These are phyloP conservation scores for Petasospora fabianii DNA, from an alignment of 1,139 yeast genomes.

Conservation along the genomic window DNA sequence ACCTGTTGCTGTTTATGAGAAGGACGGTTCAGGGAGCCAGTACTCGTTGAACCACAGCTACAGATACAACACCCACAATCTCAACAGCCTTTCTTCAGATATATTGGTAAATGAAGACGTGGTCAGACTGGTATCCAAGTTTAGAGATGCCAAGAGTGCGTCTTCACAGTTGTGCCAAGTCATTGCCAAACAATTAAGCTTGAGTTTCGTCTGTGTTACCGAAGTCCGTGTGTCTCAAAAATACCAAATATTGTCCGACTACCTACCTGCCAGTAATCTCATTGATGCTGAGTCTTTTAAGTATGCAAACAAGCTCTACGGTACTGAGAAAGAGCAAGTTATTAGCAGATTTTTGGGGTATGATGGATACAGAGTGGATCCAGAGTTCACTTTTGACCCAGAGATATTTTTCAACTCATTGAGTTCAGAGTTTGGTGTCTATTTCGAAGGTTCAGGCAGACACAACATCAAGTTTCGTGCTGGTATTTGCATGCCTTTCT, in stretches of 20 bases:
- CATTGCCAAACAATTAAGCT: slow-evolving; percentile 37
- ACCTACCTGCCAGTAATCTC: slow-evolving; percentile 40
- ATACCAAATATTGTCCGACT: slow-evolving; percentile 38
- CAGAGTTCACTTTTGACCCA: slow-evolving; percentile 38
- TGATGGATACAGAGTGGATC: slow-evolving; percentile 32
- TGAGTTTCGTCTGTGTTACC: slow-evolving; percentile 52
- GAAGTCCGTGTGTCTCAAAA: slow-evolving; percentile 53
- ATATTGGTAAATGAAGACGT: slow-evolving; percentile 27
- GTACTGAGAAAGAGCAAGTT: slow-evolving; percentile 33
- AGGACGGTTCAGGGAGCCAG: slow-evolving; percentile 60
- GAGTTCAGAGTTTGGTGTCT: slow-evolving; percentile 53
- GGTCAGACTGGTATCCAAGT: slow-evolving; percentile 30
- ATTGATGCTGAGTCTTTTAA: slow-evolving; percentile 44
- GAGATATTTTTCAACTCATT: slow-evolving; percentile 47
- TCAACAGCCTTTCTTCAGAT: slow-evolving; percentile 24
- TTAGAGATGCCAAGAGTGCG: slow-evolving; percentile 44
- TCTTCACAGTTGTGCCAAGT: slow-evolving; percentile 40
- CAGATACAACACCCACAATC: slow-evolving; percentile 36
- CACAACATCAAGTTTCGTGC: slow-evolving; percentile 35
- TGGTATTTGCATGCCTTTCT: slow-evolving; percentile 53
- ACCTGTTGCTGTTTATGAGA: slow-evolving; percentile 46
- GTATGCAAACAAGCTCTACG: slow-evolving; percentile 35
- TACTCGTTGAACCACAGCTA: slow-evolving; percentile 47
- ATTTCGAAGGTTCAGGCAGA: slow-evolving; percentile 34
- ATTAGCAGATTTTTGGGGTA: slow-evolving; percentile 50